Conservation (phyloP, 345 rosid species). For the Lagerstroemia speciosa region DNA sequence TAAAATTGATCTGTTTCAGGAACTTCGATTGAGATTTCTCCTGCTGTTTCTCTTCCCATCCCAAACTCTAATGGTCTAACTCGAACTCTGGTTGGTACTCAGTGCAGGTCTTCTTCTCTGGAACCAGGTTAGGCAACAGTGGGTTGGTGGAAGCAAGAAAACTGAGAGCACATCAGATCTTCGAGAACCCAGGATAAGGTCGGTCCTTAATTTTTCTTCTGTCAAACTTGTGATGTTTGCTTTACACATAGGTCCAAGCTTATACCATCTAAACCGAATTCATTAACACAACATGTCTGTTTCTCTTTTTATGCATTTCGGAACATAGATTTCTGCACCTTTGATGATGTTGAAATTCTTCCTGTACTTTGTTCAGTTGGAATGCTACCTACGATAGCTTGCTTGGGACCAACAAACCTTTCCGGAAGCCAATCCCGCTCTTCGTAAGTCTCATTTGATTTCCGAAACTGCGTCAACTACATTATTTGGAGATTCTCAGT, state of each 20-base stretch:
- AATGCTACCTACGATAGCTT: slow-evolving; percentile 10
- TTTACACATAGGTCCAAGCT: no score
- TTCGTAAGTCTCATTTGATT: neutral
- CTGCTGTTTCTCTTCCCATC: neutral
- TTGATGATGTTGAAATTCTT: neutral
- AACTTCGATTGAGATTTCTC: neutral
- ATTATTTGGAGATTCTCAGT: neutral
- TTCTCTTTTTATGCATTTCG: no score
- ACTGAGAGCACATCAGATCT: slow-evolving; percentile 21
- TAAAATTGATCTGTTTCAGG: no score
- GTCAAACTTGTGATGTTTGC: no score
- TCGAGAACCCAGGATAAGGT: slow-evolving; percentile 66
- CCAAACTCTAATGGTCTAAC: neutral
- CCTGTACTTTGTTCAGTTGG: neutral
- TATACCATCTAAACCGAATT: no score
- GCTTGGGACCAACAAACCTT: slow-evolving; percentile 3
- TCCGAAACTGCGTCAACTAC: neutral
- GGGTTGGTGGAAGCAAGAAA: slow-evolving; percentile 44
- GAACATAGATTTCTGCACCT: neutral
- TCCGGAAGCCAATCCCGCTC: slow-evolving; percentile 4
- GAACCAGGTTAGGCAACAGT: slow-evolving; percentile 64
- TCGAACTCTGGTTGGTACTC: slow-evolving; percentile 2
- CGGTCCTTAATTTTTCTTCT: no score
- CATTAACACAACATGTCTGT: no score
- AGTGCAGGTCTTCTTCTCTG: slow-evolving; percentile 58